Evolutionary conservation across 2,329 filamentous ascomycete genomes (phyloP).

Genomic region (Diaporthe citriasiana): DNA sequence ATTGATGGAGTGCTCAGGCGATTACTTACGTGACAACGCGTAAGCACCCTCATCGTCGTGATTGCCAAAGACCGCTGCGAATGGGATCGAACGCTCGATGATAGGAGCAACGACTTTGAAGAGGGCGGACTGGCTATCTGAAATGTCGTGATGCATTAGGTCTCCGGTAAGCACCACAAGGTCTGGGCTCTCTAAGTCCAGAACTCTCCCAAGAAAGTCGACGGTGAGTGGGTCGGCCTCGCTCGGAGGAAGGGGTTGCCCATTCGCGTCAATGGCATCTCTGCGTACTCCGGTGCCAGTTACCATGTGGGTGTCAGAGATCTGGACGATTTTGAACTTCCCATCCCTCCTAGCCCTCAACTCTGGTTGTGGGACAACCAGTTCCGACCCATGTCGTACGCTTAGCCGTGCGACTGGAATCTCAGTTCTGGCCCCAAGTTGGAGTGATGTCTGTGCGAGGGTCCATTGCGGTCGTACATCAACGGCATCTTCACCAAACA

Average conservation of each 20-base stretch:
- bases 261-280: constrained; percentile 53
- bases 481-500: constrained; percentile 68
- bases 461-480: constrained; percentile 52
- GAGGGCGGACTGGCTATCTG: constrained; percentile 51
- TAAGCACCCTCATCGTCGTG: constrained; percentile 76
- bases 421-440: constrained; percentile 51
- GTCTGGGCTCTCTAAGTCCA: constrained; percentile 79
- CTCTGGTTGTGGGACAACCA: constrained; percentile 44
- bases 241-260: constrained; percentile 57
- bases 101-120: constrained; percentile 77
- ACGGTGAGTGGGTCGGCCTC: constrained; percentile 78
- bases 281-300: constrained; percentile 50
- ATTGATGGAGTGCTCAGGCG: constrained; percentile 21
- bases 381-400: constrained; percentile 49
- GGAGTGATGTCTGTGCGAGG: constrained; percentile 53
- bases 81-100: constrained; percentile 76
- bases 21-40: constrained; percentile 55
- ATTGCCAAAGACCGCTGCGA: constrained; percentile 80
- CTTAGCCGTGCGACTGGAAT: constrained; percentile 54
- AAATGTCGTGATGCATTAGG: constrained; percentile 63
- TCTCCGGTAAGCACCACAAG: constrained; percentile 79
- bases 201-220: constrained; percentile 74
- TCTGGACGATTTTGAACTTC: constrained; percentile 81
- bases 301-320: constrained; percentile 60
- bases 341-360: constrained; percentile 75